Evolutionary conservation across 495 filamentous ascomycete genomes (phyloP), one percentile per base, ranked within the genome.

Genomic region (Cercophora sp.): DNA sequence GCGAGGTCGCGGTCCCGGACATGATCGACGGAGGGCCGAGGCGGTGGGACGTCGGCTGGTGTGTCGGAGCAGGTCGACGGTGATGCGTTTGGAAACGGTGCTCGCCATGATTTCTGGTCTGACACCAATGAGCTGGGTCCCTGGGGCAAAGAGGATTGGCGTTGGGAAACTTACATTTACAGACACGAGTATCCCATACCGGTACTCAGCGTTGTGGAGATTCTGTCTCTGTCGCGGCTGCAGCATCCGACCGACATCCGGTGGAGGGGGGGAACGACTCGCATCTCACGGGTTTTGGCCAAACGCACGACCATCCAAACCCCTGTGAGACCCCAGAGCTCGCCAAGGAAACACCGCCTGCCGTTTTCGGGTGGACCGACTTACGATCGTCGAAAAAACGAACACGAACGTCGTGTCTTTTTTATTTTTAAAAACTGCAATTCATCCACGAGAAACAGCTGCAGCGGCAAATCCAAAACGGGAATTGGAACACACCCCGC

Each of bases 1-100:
- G 11, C 51, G 50, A 32, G 54, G n/a, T n/a, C 34, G 48, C 8
- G 50, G 36, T 19, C 11, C 40, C 4, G 40, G 19, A 25, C 18
- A 13, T 22, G 40, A 43, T 11, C 18, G 40, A 15, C 40, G 40
- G 40, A 22, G 8, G 20, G 15, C 19, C 23, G 40, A 18, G 40
- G 40, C 19, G 40, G 40, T 10, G 20, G 40, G 40, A 24, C 40
- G 40, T 8, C 23, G 40, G 16, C 40, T n/a, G 3, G 22, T n/a
- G 19, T 43, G 40, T 32, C 29, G 29, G 16, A 43, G 4, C 19
- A 22, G 5, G 20, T 25, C n/a, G 20, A 22, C 23, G 18, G 40
- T 13, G 11, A 43, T 8, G 4, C 40, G 40, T 25, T 43, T 43
- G 20, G 40, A 25, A 22, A 43, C 11, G 19, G n/a, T 43, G 20